These are phyloP conservation scores for Fusarium penzigii DNA, from an alignment of 2,329 filamentous ascomycete genomes.

Conservation along the genomic window DNA sequence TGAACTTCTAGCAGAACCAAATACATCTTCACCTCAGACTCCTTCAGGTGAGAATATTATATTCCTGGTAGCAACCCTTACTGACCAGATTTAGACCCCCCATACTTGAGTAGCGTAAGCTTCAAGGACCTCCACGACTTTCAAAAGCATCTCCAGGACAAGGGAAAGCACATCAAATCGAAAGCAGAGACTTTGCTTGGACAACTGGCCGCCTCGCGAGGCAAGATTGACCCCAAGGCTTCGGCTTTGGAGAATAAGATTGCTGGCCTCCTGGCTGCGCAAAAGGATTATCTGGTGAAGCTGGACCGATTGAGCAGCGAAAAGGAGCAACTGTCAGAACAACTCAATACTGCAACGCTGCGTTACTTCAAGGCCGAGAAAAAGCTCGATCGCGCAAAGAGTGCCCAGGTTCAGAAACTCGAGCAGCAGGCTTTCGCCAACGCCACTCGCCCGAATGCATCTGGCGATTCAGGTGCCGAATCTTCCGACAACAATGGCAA, in stretches of 20 bases:
- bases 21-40: conserved; percentile 18
- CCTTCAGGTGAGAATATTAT: not conserved
- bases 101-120: conserved; percentile 58
- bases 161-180: conserved; percentile 73
- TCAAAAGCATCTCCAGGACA: conserved; percentile 75
- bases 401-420: conserved; percentile 84
- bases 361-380: conserved; percentile 96
- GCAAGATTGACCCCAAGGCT: conserved; percentile 65
- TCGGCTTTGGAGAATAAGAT: conserved; percentile 74
- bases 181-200: conserved; percentile 71
- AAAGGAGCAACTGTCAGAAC: conserved; percentile 82
- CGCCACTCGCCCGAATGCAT: conserved; percentile 50
- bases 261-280: conserved; percentile 71
- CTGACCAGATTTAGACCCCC: conserved; percentile 46
- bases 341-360: conserved; percentile 83
- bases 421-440: conserved; percentile 85
- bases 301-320: conserved; percentile 74
- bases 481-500: conserved; percentile 55
- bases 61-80: not conserved
- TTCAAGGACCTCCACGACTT: conserved; percentile 73
- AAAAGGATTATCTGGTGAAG: conserved; percentile 79
- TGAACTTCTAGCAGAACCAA: conserved; percentile 56
- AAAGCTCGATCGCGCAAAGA: conserved; percentile 86
- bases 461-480: conserved; percentile 50
- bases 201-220: conserved; percentile 52